Conservation (phyloP, 371 early-diverging fungal genomes). For the Zopfochytrium polystomum region DNA sequence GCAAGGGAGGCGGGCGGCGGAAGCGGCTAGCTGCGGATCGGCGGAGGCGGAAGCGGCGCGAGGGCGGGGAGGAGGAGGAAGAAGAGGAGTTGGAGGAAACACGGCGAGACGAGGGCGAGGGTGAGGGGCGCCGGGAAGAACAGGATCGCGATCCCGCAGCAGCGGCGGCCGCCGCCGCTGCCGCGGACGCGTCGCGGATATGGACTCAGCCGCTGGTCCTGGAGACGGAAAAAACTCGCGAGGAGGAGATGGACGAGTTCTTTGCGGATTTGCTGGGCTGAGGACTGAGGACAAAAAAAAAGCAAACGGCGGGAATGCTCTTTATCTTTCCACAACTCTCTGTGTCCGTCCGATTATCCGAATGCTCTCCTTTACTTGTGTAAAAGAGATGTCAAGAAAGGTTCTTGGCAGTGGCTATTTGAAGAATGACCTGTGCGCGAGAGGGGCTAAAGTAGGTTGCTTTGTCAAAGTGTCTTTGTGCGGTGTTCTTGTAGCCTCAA, state of each 20-base stretch:
- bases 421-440: too few species aligned
- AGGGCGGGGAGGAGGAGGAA: constrained; percentile 6
- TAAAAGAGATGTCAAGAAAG: too few species aligned
- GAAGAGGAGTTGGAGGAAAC: background rate
- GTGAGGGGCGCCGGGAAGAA: too few species aligned
- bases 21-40: constrained; percentile 15
- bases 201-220: constrained; percentile 32
- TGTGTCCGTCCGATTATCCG: too few species aligned
- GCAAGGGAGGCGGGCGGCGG: constrained; percentile 5
- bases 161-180: background rate
- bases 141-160: background rate
- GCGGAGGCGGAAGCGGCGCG: constrained; percentile 10
- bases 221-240: constrained; percentile 23
- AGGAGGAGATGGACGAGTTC: constrained; percentile 42
- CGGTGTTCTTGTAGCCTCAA: too few species aligned
- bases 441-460: too few species aligned
- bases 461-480: too few species aligned
- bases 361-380: too few species aligned
- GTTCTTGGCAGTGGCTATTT: too few species aligned
- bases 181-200: constrained; percentile 17
- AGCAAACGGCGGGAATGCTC: too few species aligned
- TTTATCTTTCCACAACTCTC: too few species aligned
- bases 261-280: constrained; percentile 32
- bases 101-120: background rate
- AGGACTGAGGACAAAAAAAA: too few species aligned